Conservation (phyloP, 768 basidiomycete species). For the Boletellus sp. region DNA sequence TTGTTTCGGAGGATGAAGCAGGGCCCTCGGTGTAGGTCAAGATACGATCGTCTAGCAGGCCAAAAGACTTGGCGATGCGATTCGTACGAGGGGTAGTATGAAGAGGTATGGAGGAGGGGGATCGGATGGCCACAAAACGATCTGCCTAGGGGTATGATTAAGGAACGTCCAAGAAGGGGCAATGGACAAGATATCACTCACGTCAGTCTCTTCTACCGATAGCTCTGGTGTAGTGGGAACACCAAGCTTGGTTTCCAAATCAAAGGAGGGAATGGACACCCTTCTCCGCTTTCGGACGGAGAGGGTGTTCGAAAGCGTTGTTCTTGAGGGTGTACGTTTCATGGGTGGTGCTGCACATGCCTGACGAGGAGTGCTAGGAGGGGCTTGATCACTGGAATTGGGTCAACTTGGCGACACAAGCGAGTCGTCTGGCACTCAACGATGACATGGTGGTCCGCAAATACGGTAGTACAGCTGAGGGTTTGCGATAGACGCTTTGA, state of each 20-base stretch:
- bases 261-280: constrained; percentile 38
- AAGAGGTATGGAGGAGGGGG: constrained; percentile 50
- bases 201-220: constrained; percentile 25
- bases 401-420: constrained; percentile 14
- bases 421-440: constrained; percentile 26
- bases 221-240: constrained; percentile 12
- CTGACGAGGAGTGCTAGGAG: constrained; percentile 25
- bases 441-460: constrained; percentile 20
- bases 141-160: constrained; percentile 42
- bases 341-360: constrained; percentile 25
- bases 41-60: constrained; percentile 53
- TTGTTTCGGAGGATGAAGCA: constrained; percentile 33
- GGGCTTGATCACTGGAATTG: constrained; percentile 21
- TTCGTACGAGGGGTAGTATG: constrained; percentile 64
- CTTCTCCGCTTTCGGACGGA: constrained; percentile 41
- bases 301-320: constrained; percentile 38
- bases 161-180: neutral
- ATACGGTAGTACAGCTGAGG: neutral
- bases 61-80: constrained; percentile 60
- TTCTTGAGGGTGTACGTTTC: constrained; percentile 38
- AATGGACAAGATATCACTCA: constrained; percentile 16
- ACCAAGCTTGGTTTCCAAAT: constrained; percentile 35
- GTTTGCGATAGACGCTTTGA: constrained; percentile 1
- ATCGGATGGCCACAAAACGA: constrained; percentile 56
- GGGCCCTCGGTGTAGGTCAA: constrained; percentile 48